Evolutionary conservation across 2,329 filamentous ascomycete species (phyloP).

Genomic region (Fusarium siculi): DNA sequence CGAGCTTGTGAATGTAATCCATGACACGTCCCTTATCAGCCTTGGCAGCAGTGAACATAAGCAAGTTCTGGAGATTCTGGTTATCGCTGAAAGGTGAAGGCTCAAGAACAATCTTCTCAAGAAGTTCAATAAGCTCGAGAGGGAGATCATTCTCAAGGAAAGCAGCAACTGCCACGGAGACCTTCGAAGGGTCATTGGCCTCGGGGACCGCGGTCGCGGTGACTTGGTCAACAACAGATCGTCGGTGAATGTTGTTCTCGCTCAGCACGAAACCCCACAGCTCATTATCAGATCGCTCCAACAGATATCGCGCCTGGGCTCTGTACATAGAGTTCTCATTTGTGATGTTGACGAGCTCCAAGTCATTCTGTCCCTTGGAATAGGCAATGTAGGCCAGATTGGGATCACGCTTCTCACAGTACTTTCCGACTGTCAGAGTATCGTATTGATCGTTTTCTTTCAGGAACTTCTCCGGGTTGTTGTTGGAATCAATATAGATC

Average conservation of each 20-base stretch:
- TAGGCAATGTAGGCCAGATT: constrained; percentile 96
- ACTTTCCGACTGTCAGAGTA: constrained; percentile 90
- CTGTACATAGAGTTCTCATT: constrained; percentile 99
- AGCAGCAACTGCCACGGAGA: constrained; percentile 91
- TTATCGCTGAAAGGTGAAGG: constrained; percentile 99
- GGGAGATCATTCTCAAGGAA: constrained; percentile 93
- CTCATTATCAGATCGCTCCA: constrained; percentile 89
- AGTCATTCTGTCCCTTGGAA: constrained; percentile 94
- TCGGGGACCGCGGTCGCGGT: constrained; percentile 95
- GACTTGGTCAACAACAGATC: constrained; percentile 95
- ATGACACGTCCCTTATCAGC: constrained; percentile 95
- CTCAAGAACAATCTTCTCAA: constrained; percentile 99
- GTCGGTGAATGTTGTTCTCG: constrained; percentile 93
- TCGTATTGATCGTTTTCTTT: constrained; percentile 98
- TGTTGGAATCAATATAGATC: constrained; percentile 99
- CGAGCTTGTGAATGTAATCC: constrained; percentile 93
- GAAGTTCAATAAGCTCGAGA: constrained; percentile 92
- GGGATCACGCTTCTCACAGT: constrained; percentile 98
- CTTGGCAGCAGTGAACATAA: constrained; percentile 96
- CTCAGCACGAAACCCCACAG: constrained; percentile 96
- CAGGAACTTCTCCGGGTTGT: constrained; percentile 96
- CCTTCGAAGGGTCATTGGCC: constrained; percentile 91
- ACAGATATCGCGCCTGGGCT: constrained; percentile 92
- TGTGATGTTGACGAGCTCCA: constrained; percentile 96
- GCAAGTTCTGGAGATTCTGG: constrained; percentile 91